Conservation (phyloP, 108 stramenopile species). For the Nitzschia sp. region DNA sequence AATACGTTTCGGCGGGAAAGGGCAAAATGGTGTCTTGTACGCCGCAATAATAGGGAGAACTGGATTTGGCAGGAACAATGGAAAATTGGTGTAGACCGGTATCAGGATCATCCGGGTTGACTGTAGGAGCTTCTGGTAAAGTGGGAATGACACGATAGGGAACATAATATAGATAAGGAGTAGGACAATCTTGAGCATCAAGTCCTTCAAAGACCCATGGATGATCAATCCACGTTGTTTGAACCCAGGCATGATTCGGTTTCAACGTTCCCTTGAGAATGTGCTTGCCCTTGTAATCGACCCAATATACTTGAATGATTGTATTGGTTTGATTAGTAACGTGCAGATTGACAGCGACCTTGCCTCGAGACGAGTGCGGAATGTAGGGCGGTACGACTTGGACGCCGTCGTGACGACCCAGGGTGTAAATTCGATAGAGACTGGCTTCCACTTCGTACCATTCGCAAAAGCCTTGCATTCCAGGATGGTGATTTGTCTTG, state of each 20-base stretch:
- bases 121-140: conserved; percentile 39
- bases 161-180: conserved; percentile 62
- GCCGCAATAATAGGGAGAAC: conserved; percentile 16
- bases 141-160: conserved; percentile 73
- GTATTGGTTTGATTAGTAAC: conserved; percentile 53
- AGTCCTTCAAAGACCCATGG: conserved; percentile 78
- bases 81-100: conserved; percentile 48
- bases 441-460: conserved; percentile 69
- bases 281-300: conserved; percentile 68
- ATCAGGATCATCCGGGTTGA: conserved; percentile 9
- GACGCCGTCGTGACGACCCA: conserved; percentile 31
- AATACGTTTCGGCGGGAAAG: conserved; percentile 27
- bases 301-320: conserved; percentile 65
- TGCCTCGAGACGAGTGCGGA: conserved; percentile 71
- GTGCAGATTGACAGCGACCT: conserved; percentile 47
- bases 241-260: conserved; percentile 29
- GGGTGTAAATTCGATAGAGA: conserved; percentile 69
- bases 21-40: conserved; percentile 47
- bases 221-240: conserved; percentile 61
- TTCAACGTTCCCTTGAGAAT: conserved; percentile 52
- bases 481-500: conserved; percentile 47
- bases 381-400: conserved; percentile 61
- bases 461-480: conserved; percentile 51
- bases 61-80: conserved; percentile 36
- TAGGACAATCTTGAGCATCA: conserved; percentile 21